Evolutionary conservation across 2,329 filamentous ascomycete genomes (phyloP), one percentile per base, ranked within the genome.

Genomic region (Arthroderma sp.): DNA sequence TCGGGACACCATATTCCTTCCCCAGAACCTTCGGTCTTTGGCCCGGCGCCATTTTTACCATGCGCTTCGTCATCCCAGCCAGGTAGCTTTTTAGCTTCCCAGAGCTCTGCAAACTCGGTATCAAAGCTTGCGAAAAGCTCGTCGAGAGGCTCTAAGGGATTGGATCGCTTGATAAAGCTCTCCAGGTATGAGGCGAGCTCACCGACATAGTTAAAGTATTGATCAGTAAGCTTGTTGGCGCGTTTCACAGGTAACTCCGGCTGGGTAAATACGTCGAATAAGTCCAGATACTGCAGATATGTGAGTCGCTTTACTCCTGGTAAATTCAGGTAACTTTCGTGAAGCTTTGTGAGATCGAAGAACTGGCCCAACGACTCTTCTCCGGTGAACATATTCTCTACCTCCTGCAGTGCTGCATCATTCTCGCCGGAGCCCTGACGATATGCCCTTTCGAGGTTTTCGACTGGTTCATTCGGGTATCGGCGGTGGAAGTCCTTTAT

Each of bases 281-380:
- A 74, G 63, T 95, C 88, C 39, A 98, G 82, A 66, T 95, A 98
- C 76, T 97, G 91, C 53, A 97, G 77, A 68, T 98, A 98, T 15
- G 83, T 86, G 43, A 93, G 75, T 56, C 91, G 82, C 72, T 94
- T 95, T 19, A 91, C 83, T 7, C 87, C 85, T 1, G 89, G 87
- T 7, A 98, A 78, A 68, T 98, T 98, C 60, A 96, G 79, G 68
- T 90, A 98, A 13, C 86, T 79, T 67, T 97, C 91, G 71, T 97
- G 91, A 63, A 84, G 81, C 39, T 78, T 81, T 17, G 86, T 91
- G 51, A 98, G 75, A 70, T 98, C 93, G 66, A 98, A 87, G 72
- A 88, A 98, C 64, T 89, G 86, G 44, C 93, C 93, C 66, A 87
- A 96, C 0, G 86, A 86, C 71, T 98, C 93, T 72, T 98, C 94